Percentiles rank a stretch among this genome's conserved stretches.
phyloP scores from a whole-genome alignment of 306 rosid species.

The Lablab purpureus region DNA sequence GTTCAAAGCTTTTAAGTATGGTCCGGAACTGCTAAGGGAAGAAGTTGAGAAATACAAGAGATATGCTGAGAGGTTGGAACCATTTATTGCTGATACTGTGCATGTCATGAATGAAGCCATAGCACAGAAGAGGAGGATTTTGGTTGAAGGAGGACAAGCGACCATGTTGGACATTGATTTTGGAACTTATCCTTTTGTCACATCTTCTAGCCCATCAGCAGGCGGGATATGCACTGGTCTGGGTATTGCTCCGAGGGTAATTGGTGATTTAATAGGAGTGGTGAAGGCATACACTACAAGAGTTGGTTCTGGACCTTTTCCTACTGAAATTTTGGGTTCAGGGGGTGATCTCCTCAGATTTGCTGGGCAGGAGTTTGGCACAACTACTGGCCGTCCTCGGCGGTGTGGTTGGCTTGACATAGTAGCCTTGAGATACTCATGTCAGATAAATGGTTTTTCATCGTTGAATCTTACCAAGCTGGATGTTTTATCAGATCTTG shows the following conservation, averaged over 20 bases:
- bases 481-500: constrained; percentile 84
- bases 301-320: constrained; percentile 98
- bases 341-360: constrained; percentile 89
- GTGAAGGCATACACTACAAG: constrained; percentile 97
- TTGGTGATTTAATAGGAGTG: constrained; percentile 98
- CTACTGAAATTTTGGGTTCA: constrained; percentile 83
- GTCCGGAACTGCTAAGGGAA: constrained; percentile 73
- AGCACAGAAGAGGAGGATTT: constrained; percentile 72
- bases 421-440: constrained; percentile 74
- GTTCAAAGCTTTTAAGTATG: constrained; percentile 79
- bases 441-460: constrained; percentile 91
- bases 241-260: constrained; percentile 89
- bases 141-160: constrained; percentile 99
- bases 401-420: constrained; percentile 99
- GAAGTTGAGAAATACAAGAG: constrained; percentile 94
- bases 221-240: constrained; percentile 99
- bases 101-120: constrained; percentile 84
- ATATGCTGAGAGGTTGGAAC: constrained; percentile 93
- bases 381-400: constrained; percentile 97
- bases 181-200: constrained; percentile 97
- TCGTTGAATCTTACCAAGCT: constrained; percentile 92
- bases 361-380: constrained; percentile 98
- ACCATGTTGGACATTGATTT: constrained; percentile 96
- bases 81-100: constrained; percentile 86
- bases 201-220: constrained; percentile 98